Evolutionary conservation across 192 early-diverging fungal species (phyloP), one percentile per base, ranked within the genome.

Genomic region (Entomortierella parvispora): DNA sequence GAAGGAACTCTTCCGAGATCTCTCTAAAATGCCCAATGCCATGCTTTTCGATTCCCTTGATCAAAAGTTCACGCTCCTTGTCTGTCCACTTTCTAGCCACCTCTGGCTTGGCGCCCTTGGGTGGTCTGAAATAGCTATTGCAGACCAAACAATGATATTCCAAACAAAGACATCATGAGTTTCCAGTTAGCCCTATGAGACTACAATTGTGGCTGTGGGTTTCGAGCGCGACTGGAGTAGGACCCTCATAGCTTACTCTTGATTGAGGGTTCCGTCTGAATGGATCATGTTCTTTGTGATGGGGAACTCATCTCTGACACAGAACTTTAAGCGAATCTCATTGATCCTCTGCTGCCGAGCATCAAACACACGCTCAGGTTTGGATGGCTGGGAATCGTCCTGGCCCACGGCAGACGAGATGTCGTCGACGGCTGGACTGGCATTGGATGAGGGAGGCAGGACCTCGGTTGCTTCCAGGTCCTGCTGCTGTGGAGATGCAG

Each of bases 11-110:
- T 53, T 94, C 91, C 0, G 93, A 91, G 32, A 95, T 95, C 65
- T 93, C 93, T 45, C 92, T 85, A 70, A 95, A 96, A 64, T 95
- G 93, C 14, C 95, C 94, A 71, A 96, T 94, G 12, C 94, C 95
- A 54, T 93, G 82, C 56, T 84, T 91, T 65, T 87, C 91, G 46
- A 96, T 94, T 7, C 95, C 94, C 53, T 91, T 83, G 33, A 95
- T 88, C 29, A 96, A 79, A 49, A 92, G 79, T 34, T 58, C 58
- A 34, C 89, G 87, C 72, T 96, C 92, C n/a, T 86, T 86, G 4
- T 94, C 93, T 17, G 90, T 93, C 94, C 94, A 95, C 79, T 93
- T 93, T 50, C 93, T 86, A 44, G 68, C 81, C 32, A 68, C 55
- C 54, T 83, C 90, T 37, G 71, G 62, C 55, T 81, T 76, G 4